Percentiles rank a stretch among this genome's conserved stretches.
Evolutionary conservation across 139 green algal genomes (phyloP).

Genomic region (Closterium sp.): DNA sequence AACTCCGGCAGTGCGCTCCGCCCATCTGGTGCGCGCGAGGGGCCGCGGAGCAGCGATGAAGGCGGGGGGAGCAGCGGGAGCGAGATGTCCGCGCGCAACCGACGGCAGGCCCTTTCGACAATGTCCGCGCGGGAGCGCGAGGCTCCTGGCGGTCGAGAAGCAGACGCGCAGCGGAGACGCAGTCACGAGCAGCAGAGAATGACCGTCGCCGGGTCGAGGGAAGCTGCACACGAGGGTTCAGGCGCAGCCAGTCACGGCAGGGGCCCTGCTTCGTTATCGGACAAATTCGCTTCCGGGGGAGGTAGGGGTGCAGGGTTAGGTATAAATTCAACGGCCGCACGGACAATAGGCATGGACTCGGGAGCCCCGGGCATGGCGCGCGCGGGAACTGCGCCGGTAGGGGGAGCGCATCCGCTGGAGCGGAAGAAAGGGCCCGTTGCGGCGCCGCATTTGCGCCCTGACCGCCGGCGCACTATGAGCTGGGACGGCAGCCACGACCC

Average conservation of each 20-base stretch:
- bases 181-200: neutral
- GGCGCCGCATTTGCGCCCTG: neutral
- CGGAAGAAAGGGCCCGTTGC: neutral
- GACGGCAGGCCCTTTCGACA: neutral
- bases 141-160: neutral
- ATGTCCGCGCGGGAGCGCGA: neutral
- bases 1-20: neutral
- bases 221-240: neutral
- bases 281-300: too few species aligned
- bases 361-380: neutral
- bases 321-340: neutral
- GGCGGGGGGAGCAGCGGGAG: neutral
- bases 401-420: neutral
- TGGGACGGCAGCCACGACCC: neutral
- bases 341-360: neutral
- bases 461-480: neutral
- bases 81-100: neutral
- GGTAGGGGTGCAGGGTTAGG: neutral
- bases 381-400: neutral
- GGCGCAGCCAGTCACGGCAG: too few species aligned
- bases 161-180: neutral
- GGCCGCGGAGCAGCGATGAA: neutral
- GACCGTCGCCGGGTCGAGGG: neutral
- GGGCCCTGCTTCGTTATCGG: too few species aligned
- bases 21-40: too few species aligned